A percentile compares a stretch with the other conserved stretches of the same genome.
Evolutionary conservation across 345 rosid species (phyloP).

Genomic region (Heritiera fomes): DNA sequence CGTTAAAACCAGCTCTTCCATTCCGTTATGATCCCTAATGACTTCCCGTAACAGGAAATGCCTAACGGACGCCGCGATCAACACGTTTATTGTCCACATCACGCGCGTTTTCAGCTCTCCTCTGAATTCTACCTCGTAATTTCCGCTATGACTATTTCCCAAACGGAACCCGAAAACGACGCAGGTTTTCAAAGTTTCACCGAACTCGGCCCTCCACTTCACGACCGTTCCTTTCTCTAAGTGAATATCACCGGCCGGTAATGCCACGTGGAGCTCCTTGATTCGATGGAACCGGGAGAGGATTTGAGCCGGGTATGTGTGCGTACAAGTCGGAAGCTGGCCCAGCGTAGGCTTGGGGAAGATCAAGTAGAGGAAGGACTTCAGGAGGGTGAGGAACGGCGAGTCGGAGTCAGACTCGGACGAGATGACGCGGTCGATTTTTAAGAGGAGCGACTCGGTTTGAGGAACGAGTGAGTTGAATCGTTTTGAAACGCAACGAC

Average conservation of each 20-base stretch:
- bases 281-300: conserved; percentile 14
- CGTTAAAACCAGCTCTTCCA: conserved; percentile 1
- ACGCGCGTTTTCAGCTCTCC: conserved; percentile 47
- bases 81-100: conserved; percentile 54
- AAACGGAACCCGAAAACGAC: conserved; percentile 9
- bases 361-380: conserved; percentile 1
- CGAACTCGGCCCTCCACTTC: conserved; percentile 23
- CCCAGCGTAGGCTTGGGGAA: conserved; percentile 25
- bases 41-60: conserved; percentile 9
- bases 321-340: conserved; percentile 13
- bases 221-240: conserved; percentile 17
- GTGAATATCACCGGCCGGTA: conserved; percentile 12
- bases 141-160: neutral
- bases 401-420: conserved; percentile 35
- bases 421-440: conserved; percentile 53
- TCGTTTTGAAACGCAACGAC: conserved; percentile 52
- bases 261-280: conserved; percentile 7
- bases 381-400: conserved; percentile 25
- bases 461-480: conserved; percentile 50
- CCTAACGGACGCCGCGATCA: conserved; percentile 25
- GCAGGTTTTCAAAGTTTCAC: conserved; percentile 8
- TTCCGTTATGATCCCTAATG: neutral
- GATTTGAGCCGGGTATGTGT: conserved; percentile 19
- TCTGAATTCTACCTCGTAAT: conserved; percentile 23
- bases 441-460: conserved; percentile 43